Evolutionary conservation across 371 early-diverging fungal genomes (phyloP), one percentile per base, ranked within the genome.

Genomic region (Homolaphlyctis polyrhiza): DNA sequence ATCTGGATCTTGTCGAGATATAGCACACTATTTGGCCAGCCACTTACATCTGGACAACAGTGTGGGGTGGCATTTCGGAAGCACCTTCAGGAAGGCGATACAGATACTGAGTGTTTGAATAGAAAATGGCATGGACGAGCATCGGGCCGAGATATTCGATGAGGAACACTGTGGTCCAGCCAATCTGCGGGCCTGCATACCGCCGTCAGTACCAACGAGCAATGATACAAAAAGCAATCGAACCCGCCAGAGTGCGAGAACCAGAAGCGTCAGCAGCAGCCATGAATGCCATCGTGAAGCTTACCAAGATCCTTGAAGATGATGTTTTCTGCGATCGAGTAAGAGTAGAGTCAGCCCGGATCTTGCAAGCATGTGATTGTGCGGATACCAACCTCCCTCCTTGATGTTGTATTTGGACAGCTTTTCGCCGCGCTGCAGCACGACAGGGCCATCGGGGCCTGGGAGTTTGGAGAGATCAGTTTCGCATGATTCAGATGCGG

Each of bases 101-200:
- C 62, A 94, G 76, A 29, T 80, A 18, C 23, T 70, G 71, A 21
- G 82, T 78, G 28, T 86, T 74, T 66, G 86, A 88, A 83, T 89
- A 97, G 68, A 95, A 80, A 48, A 95, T 61, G 33, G 91, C 88
- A 62, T 97, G 96, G 64, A 95, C 85, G 43, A 93, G 47, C 58
- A 97, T 62, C 18, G 97, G 97, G 50, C 97, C 97, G 33, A 85
- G 72, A 66, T 97, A 97, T 73, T 97, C 97, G 66, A 95, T 86
- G 70, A 94, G 71, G 73, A 96, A 97, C 36, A 96, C 97, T 25
- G 92, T 89, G 55, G 86, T 84, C 97, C 97, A 97, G 61, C 92
- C 87, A 60, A 96, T 88, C 76, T 97, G 97, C 32, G 92, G 93
- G 16, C 86, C 85, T 55, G 47, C 2, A 2, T n/a, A n/a, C n/a